phyloP scores from a whole-genome alignment of 169 alveolate species.

The Cryptosporidium ryanae region DNA sequence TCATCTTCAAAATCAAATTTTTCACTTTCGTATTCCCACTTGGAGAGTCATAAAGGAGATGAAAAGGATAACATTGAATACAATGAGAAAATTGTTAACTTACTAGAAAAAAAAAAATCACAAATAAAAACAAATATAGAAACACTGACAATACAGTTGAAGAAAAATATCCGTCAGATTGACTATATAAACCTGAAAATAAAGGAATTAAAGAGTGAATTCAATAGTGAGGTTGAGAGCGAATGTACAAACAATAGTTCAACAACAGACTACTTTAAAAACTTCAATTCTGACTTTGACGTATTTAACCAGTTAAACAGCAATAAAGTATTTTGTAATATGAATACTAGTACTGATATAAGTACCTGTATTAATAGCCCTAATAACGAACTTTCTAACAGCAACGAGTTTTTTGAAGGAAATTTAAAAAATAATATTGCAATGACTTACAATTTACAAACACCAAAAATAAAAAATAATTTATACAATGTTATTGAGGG shows the following conservation, averaged over 20 bases:
- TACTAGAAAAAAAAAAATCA: conserved; percentile 25
- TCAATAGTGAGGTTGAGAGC: background rate
- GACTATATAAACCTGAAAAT: conserved; percentile 58
- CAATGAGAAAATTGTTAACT: conserved; percentile 4
- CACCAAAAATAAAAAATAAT: background rate
- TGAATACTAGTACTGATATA: conserved; percentile 1
- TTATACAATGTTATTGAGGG: background rate
- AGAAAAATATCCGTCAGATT: conserved; percentile 44
- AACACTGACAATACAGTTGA: conserved; percentile 13
- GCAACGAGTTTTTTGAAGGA: conserved; percentile 6
- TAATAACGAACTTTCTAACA: conserved; percentile 19
- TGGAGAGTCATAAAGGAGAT: too few relatives aligned
- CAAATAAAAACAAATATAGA: conserved; percentile 28
- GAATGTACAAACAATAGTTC: background rate
- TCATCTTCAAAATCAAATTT: background rate
- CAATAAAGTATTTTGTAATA: too few relatives aligned
- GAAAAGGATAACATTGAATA: background rate
- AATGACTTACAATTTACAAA: too few relatives aligned
- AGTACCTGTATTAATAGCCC: conserved; percentile 48
- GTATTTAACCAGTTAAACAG: too few relatives aligned
- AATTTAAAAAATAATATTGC: too few relatives aligned
- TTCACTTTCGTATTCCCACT: too few relatives aligned
- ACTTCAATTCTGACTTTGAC: background rate
- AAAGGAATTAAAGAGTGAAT: conserved; percentile 8
- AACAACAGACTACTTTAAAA: background rate